Percentiles rank a stretch among this genome's conserved stretches.
Conservation (phyloP, 1,284 basidiomycete genomes). For the Stereum hirsutum region DNA sequence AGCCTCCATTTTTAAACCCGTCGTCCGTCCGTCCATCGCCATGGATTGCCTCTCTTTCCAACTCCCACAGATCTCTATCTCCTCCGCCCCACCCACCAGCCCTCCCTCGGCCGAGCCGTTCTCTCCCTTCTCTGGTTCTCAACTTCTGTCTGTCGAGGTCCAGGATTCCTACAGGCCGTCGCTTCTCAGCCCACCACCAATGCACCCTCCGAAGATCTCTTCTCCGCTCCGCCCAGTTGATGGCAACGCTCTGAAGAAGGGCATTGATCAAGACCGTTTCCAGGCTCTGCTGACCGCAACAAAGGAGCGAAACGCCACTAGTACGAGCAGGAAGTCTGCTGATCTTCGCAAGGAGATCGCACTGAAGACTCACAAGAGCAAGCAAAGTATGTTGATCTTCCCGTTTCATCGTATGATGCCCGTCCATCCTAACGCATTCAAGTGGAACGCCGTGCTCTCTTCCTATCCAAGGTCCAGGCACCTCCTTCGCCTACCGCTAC, state of each 20-base stretch:
- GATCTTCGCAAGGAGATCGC: slow-evolving; percentile 69
- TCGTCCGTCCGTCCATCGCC: slow-evolving; percentile 7
- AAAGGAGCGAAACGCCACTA: slow-evolving; percentile 18
- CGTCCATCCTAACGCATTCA: slow-evolving; percentile 5
- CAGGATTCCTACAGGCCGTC: slow-evolving; percentile 42
- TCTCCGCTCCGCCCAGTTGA: slow-evolving; percentile 43
- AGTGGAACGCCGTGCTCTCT: slow-evolving; percentile 68
- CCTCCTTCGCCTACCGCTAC: slow-evolving; percentile 54
- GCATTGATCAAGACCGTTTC: slow-evolving; percentile 55
- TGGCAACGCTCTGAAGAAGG: slow-evolving; percentile 30
- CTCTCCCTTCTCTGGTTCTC: slow-evolving; percentile 40
- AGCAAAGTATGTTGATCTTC: slow-evolving; percentile 47
- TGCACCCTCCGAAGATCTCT: slow-evolving; percentile 26
- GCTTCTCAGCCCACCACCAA: slow-evolving; percentile 51
- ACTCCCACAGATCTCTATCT: slow-evolving; percentile 57
- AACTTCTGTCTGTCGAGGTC: slow-evolving; percentile 16
- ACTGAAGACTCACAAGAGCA: slow-evolving; percentile 61
- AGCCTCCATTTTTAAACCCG: slow-evolving; percentile 9
- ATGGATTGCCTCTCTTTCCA: slow-evolving; percentile 28
- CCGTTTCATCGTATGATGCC: slow-evolving; percentile 5
- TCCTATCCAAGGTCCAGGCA: slow-evolving; percentile 62
- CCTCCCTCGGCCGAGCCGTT: slow-evolving; percentile 37
- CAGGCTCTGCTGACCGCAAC: slow-evolving; percentile 31
- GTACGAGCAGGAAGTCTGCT: slow-evolving; percentile 36
- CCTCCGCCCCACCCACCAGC: slow-evolving; percentile 48